Conservation (phyloP, 345 rosid genomes). For the Adansonia digitata region DNA sequence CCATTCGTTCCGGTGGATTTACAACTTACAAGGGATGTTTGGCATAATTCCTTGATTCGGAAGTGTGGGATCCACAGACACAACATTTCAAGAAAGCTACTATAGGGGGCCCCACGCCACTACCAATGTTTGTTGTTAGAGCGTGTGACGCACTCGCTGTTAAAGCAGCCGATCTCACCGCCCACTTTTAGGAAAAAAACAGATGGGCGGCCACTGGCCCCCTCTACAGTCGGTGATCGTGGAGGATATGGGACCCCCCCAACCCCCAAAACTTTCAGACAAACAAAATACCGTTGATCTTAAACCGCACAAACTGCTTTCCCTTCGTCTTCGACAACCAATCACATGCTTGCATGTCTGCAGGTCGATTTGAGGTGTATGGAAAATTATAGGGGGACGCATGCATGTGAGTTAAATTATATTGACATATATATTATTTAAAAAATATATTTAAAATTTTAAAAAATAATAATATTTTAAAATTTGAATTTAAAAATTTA, state of each 20-base stretch:
- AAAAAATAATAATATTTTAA: neutral
- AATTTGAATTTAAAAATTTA: neutral
- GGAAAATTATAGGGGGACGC: neutral
- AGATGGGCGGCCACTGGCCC: slow-evolving; percentile 7
- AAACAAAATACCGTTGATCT: neutral
- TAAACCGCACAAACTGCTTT: neutral
- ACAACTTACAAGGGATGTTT: neutral
- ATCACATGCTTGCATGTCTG: neutral
- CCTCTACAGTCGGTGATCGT: slow-evolving; percentile 10
- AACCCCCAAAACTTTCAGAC: neutral
- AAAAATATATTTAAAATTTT: neutral
- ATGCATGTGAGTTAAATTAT: neutral
- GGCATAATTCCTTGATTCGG: neutral
- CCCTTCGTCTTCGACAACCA: neutral
- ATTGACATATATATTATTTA: too few species aligned
- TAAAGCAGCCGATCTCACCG: slow-evolving; percentile 4
- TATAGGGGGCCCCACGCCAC: too few species aligned
- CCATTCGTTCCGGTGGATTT: neutral
- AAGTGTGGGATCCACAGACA: slow-evolving; percentile 1
- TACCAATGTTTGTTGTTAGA: neutral
- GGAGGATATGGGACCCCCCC: neutral
- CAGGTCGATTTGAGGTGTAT: neutral
- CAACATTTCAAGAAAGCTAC: neutral
- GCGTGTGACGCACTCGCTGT: neutral
- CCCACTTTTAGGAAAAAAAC: neutral